These are phyloP conservation scores for Fusarium paranaense DNA, from an alignment of 2,329 filamentous ascomycete genomes.

Conservation along the genomic window DNA sequence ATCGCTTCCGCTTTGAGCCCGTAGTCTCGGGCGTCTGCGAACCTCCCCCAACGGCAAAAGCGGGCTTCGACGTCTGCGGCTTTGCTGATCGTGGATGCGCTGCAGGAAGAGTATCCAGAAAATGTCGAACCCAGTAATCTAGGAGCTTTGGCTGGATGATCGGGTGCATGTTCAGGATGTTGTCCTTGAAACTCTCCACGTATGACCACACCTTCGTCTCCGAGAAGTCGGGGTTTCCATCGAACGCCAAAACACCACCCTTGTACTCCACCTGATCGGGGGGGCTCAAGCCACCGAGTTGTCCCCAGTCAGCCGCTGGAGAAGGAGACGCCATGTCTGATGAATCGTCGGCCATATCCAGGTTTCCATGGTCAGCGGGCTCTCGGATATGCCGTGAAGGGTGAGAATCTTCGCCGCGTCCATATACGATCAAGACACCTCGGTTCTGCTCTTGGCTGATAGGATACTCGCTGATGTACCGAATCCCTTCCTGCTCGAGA, in stretches of 20 bases:
- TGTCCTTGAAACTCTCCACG: conserved; percentile 67
- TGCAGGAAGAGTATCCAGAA: conserved; percentile 61
- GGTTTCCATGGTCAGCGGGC: conserved; percentile 51
- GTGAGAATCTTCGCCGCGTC: conserved; percentile 80
- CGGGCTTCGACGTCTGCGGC: conserved; percentile 45
- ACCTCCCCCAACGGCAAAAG: conserved; percentile 48
- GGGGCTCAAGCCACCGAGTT: conserved; percentile 64
- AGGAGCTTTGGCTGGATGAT: conserved; percentile 67
- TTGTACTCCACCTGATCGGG: conserved; percentile 55
- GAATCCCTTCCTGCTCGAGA: conserved; percentile 62
- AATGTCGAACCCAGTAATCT: conserved; percentile 63
- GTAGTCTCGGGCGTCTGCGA: conserved; percentile 44
- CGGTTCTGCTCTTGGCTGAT: conserved; percentile 80
- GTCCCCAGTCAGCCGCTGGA: conserved; percentile 69
- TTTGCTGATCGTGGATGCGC: conserved; percentile 44
- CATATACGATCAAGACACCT: conserved; percentile 80
- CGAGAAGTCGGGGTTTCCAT: conserved; percentile 67
- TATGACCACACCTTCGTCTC: conserved; percentile 63
- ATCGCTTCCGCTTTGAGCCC: conserved; percentile 68
- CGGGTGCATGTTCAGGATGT: conserved; percentile 75
- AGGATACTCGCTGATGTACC: conserved; percentile 76
- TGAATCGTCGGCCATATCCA: conserved; percentile 60
- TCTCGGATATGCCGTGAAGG: conserved; percentile 62
- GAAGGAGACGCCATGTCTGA: conserved; percentile 67
- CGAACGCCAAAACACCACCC: conserved; percentile 52